These are phyloP conservation scores for Citeromyces hawaiiensis DNA, from an alignment of 1,139 yeast genomes.

Conservation along the genomic window DNA sequence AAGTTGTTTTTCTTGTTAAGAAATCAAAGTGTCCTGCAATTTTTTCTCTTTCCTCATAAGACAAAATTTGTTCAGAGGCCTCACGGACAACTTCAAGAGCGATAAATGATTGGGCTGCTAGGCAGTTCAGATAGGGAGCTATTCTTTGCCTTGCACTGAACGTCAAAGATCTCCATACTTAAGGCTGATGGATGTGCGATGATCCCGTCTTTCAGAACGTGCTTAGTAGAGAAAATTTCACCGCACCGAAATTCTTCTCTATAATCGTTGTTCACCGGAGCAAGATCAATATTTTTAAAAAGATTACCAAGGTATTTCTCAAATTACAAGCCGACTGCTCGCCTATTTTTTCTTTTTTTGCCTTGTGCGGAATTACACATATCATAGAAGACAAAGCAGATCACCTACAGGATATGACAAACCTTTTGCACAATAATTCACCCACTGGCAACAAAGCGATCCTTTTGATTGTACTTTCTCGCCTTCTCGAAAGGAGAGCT, in stretches of 20 bases:
- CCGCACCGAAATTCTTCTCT: too few relatives aligned
- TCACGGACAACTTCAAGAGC: not conserved
- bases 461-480: not conserved
- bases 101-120: slow-evolving; percentile 4
- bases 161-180: slow-evolving; percentile 1
- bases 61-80: not conserved
- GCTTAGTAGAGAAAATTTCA: too few relatives aligned
- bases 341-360: slow-evolving; percentile 2
- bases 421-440: not conserved
- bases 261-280: too few relatives aligned
- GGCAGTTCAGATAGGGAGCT: slow-evolving; percentile 6
- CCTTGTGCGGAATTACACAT: slow-evolving; percentile 3
- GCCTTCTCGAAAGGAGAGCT: not conserved
- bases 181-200: too few relatives aligned
- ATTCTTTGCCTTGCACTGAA: slow-evolving; percentile 3
- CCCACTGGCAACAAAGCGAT: not conserved
- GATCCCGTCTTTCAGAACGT: too few relatives aligned
- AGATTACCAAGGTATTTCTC: too few relatives aligned
- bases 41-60: slow-evolving; percentile 5
- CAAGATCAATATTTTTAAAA: too few relatives aligned
- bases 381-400: slow-evolving; percentile 4
- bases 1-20: slow-evolving; percentile 3
- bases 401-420: slow-evolving; percentile 5
- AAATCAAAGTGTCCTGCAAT: slow-evolving; percentile 5
- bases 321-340: too few relatives aligned